Evolutionary conservation across 2,329 filamentous ascomycete species (phyloP), one percentile per base, ranked within the genome.

Genomic region (Colletotrichum sp.): DNA sequence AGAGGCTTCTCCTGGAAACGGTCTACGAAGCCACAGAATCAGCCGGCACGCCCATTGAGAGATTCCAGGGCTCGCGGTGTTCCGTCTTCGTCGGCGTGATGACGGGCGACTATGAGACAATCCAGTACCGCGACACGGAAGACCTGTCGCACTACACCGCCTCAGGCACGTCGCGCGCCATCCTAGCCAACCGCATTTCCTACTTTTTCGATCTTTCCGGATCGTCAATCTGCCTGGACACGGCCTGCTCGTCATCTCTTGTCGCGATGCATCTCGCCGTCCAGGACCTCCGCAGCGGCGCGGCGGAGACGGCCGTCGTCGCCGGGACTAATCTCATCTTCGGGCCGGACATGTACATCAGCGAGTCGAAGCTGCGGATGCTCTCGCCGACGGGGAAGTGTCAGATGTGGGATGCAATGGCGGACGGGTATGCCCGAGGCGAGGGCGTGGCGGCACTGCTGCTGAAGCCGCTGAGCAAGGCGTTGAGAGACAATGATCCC

Each of bases 361-460:
- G 78, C 69, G 78, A 80, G 61, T n/a, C 75, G 12, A 73, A 76
- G 18, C 67, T 75, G 36, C 66, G 66, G 18, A 66, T 79, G 61
- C 75, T 79, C 16, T 76, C 73, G 32, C 78, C 78, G 13, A 68
- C 69, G 30, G 66, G 70, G 6, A 69, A 77, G 3, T 83, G 78
- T 10, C 80, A 78, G 24, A 81, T 79, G 10, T 84, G 81, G 18
- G 83, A 84, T 12, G 43, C 77, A 5, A 65, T 79, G 1, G 83
- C 80, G 0, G 81, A 85, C 12, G 83, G 83, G 0, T 84, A 83
- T 32, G 81, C 78, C 1, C 68, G 82, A 2, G 83, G 82, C 1
- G 91, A 92, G 64, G 90, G 89, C 1, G 80, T 90, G 6, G 85
- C 85, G 1, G 81, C 83, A 0, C 75, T 92, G 0, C 80, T 92